Base-by-base conservation (phyloP, 2,329 filamentous ascomycete genomes). In the Colletotrichum graminicola region DNA sequence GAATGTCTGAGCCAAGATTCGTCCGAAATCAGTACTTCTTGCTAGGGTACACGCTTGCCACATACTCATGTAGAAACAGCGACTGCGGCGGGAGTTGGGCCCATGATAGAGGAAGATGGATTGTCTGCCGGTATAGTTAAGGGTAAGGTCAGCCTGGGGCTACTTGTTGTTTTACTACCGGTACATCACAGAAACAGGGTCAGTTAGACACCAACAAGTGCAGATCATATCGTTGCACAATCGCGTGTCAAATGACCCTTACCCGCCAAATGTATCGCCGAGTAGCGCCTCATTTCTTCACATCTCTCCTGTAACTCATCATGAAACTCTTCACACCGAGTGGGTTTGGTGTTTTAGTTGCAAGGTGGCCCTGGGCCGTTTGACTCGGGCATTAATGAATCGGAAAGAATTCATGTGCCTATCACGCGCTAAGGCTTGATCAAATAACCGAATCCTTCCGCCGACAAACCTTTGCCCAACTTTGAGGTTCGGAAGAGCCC, bases 1-100 rank as follows among this genome's bases (percentile, higher is more conserved):
- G 23, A 32, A 8, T 69, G 69, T 66, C 32, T 29, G 65, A 69
- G 52, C 65, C 32, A 39, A 60, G 57, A 64, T 39, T 69, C 54
- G 66, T 69, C 65, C 29, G 59, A 64, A 59, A 16, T 36, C 36
- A 21, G 11, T 29, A 12, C 1, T 29, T 36, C 45, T 54, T 34
- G 23, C 41, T 26, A 51, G 69, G 55, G 45, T 68, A 21, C 43
- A 45, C 18, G 66, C 29, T 43, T 49, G 29, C 73, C 76, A 73
- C 0, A 78, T 78, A 6, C 79, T 75, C 52, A 77, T 63, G 11
- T 32, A 29, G 65, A 51, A 29, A 74, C 66, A 11, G 73, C 54
- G 65, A 62, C 16, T 8, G 56, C 49, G 12, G 51, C 29, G 51
- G 71, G 54, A 49, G 55, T 45, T 63, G 63, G 23, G 51, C 45